Conservation (phyloP, 1,284 basidiomycete genomes). For the Puccinia novopanici region DNA sequence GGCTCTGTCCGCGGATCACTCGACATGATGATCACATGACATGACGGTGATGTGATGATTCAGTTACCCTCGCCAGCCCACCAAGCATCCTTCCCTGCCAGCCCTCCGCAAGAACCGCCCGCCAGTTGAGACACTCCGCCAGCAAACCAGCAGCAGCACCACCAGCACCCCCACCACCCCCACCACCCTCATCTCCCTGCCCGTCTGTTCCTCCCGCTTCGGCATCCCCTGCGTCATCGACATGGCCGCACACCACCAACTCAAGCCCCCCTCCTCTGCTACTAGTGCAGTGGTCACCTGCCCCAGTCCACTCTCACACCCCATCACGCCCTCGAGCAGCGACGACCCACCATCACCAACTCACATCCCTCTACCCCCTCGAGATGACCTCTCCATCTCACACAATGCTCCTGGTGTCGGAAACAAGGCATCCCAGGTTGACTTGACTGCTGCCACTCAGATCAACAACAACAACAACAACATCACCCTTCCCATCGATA, state of each 20-base stretch:
- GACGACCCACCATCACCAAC: constrained; percentile 39
- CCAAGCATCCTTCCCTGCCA: constrained; percentile 23
- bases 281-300: constrained; percentile 9
- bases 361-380: constrained; percentile 63
- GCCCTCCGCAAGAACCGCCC: not conserved
- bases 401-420: constrained; percentile 49
- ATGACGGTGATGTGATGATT: not conserved
- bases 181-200: constrained; percentile 30
- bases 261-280: not conserved
- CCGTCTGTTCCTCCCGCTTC: constrained; percentile 42
- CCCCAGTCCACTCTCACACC: not conserved
- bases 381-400: constrained; percentile 57
- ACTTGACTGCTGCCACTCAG: not conserved
- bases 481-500: not conserved
- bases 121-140: not conserved
- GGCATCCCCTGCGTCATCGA: constrained; percentile 51
- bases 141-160: not conserved
- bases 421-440: constrained; percentile 23
- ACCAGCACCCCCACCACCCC: not conserved
- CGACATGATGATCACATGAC: no score
- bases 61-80: not conserved
- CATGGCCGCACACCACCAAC: constrained; percentile 46
- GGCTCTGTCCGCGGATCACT: no score
- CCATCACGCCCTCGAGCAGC: not conserved
- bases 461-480: not conserved